A percentile compares a stretch with the other conserved stretches of the same genome.
Evolutionary conservation across 352 stramenopile species (phyloP).

Genomic region (Pythium dissimile): DNA sequence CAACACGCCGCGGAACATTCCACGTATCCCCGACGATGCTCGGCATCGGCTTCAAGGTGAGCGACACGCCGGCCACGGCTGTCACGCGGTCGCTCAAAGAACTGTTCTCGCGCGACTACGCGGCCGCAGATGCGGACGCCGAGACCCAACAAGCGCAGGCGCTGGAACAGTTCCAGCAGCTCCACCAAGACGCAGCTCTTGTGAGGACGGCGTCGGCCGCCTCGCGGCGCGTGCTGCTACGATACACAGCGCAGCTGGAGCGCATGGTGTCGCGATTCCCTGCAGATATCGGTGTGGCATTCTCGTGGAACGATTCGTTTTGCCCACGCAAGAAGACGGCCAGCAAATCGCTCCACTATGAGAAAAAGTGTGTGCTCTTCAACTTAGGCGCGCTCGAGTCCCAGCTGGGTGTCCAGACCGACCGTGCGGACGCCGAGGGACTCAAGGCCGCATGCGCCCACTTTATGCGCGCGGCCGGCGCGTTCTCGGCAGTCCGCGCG

Average conservation of each 20-base stretch:
- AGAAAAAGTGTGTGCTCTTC: constrained; percentile 84
- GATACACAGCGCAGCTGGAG: constrained; percentile 75
- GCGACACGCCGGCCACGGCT: constrained; percentile 39
- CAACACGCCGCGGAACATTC: not conserved
- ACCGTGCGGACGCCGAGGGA: constrained; percentile 66
- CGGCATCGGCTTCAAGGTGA: constrained; percentile 77
- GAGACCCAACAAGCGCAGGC: not conserved
- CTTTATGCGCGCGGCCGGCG: constrained; percentile 84
- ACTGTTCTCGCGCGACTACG: constrained; percentile 38
- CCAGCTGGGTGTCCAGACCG: constrained; percentile 75
- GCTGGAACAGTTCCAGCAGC: constrained; percentile 46
- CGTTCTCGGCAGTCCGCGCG: constrained; percentile 62
- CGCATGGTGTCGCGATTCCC: constrained; percentile 62
- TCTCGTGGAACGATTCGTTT: constrained; percentile 92
- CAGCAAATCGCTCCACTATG: constrained; percentile 57
- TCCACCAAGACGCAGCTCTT: constrained; percentile 66
- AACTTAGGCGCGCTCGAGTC: constrained; percentile 83
- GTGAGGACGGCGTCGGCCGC: constrained; percentile 67
- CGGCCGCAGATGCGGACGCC: not conserved
- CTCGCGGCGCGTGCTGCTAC: constrained; percentile 64
- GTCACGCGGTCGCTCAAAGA: constrained; percentile 51
- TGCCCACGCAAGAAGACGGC: constrained; percentile 82
- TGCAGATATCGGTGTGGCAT: constrained; percentile 49
- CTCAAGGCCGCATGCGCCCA: constrained; percentile 81
- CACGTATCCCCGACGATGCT: constrained; percentile 32